phyloP scores from a whole-genome alignment of 495 filamentous ascomycete species.

The Glutinoglossum americanum region DNA sequence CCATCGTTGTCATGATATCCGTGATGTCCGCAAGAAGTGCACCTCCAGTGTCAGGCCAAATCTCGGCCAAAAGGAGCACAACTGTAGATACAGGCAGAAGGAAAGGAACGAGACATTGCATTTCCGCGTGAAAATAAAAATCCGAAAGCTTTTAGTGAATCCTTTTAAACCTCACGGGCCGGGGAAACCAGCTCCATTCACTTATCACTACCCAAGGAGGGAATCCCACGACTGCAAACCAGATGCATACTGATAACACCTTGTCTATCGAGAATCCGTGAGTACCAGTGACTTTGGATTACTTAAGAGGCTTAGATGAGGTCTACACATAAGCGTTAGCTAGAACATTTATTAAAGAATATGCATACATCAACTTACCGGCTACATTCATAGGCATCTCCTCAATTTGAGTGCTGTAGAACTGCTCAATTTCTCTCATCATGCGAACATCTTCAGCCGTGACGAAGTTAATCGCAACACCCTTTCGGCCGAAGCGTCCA shows the following conservation, averaged over 20 bases:
- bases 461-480: slow-evolving; percentile 99
- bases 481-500: slow-evolving; percentile 92
- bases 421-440: slow-evolving; percentile 79
- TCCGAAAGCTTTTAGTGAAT: neutral
- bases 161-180: neutral
- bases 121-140: neutral
- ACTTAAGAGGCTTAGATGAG: neutral
- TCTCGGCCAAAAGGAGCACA: neutral
- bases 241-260: neutral
- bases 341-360: neutral
- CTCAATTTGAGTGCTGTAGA: slow-evolving; percentile 9
- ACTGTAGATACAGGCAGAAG: neutral
- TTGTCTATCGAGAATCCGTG: neutral
- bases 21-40: neutral
- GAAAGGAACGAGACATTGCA: neutral
- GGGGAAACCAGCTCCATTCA: neutral
- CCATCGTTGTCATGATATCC: neutral
- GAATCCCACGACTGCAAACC: neutral
- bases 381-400: slow-evolving; percentile 11
- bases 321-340: neutral
- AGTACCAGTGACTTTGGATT: neutral
- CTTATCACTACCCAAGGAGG: neutral
- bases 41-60: neutral
- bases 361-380: neutral
- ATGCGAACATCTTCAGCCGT: slow-evolving; percentile 95